Conservation (phyloP, 2,329 filamentous ascomycete species). For the Diaporthe citrichinensis region DNA sequence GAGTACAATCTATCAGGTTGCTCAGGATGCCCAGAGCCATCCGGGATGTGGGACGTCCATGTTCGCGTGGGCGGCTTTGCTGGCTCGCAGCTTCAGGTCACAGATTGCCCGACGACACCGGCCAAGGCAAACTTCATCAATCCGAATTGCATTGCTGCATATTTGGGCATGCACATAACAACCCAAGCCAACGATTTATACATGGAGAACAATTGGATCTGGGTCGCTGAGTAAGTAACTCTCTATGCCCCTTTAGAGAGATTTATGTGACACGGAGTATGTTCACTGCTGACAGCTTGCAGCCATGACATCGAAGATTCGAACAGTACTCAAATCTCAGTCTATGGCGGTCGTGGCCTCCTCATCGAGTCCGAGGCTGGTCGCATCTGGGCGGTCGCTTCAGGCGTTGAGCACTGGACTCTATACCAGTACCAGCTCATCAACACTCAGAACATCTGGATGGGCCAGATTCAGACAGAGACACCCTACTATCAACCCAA, state of each 20-base stretch:
- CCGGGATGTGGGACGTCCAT: slow-evolving; percentile 82
- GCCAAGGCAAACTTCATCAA: slow-evolving; percentile 44
- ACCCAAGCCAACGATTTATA: slow-evolving; percentile 54
- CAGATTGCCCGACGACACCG: slow-evolving; percentile 73
- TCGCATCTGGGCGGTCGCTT: slow-evolving; percentile 74
- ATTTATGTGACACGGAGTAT: not conserved
- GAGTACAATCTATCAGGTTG: slow-evolving; percentile 75
- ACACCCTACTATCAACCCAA: slow-evolving; percentile 80
- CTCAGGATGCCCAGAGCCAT: slow-evolving; percentile 50
- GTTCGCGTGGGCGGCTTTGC: slow-evolving; percentile 80
- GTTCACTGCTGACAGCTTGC: slow-evolving; percentile 2
- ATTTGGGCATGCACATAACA: slow-evolving; percentile 60
- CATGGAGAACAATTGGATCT: slow-evolving; percentile 66
- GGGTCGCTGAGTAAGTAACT: slow-evolving; percentile 55
- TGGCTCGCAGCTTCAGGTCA: slow-evolving; percentile 77
- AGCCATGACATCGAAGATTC: slow-evolving; percentile 65
- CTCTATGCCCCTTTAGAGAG: not conserved
- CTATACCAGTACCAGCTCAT: slow-evolving; percentile 79
- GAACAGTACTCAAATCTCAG: slow-evolving; percentile 59
- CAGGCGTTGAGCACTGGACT: slow-evolving; percentile 74
- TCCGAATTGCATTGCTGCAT: slow-evolving; percentile 54
- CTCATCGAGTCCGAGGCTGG: slow-evolving; percentile 60
- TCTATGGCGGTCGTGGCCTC: slow-evolving; percentile 65
- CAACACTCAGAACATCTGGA: slow-evolving; percentile 72
- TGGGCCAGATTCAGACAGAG: slow-evolving; percentile 77